Base-by-base conservation (phyloP, 495 filamentous ascomycete genomes). In the Xylaria grammica region DNA sequence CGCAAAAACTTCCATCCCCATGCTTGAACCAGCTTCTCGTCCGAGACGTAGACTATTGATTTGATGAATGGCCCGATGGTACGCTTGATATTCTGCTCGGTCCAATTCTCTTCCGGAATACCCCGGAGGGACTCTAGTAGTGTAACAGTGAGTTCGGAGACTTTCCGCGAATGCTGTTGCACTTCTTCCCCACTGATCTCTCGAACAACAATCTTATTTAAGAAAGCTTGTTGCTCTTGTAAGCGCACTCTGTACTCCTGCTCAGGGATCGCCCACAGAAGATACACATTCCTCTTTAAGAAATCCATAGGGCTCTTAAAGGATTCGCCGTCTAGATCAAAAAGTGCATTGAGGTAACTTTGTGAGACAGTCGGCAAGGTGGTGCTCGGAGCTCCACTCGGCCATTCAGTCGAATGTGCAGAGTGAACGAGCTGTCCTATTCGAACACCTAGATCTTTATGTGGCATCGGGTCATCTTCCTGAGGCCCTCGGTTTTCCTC, bases 251-350 rank as follows among this genome's bases (percentile, higher is more conserved):
- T 36, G 60, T 71, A 58, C 24, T 65, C 26, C 1, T 30, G 13
- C 48, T 17, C 62, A 27, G 77, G 76, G 11, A 81, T 68, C 6
- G 79, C 65, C 55, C 78, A 82, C 77, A 95, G 89, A 74, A 94
- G 88, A 69, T 88, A 88, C 42, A 69, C 66, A 73, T 89, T 87
- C 29, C 85, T 79, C 22, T 78, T 32, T 19, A 88, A 71, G 70
- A 90, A 95, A 4, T 81, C 74, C 10, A 73, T n/a, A 0, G 88
- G 78, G 8, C 71, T 85, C 19, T 79, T 84, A 72, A 87, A 94
- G 59, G 86, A 87, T 51, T 84, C 79, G n/a, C 83, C 76, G 70
- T 91, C 89, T 6, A 82, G 75, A 19, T 78, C 75, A 29, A 94
- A 72, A 42, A 96, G 73, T 1, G 75, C 69, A 11, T 74, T 65